Evolutionary conservation across 371 early-diverging fungal species (phyloP).

Genomic region (Catenaria anguillulae): DNA sequence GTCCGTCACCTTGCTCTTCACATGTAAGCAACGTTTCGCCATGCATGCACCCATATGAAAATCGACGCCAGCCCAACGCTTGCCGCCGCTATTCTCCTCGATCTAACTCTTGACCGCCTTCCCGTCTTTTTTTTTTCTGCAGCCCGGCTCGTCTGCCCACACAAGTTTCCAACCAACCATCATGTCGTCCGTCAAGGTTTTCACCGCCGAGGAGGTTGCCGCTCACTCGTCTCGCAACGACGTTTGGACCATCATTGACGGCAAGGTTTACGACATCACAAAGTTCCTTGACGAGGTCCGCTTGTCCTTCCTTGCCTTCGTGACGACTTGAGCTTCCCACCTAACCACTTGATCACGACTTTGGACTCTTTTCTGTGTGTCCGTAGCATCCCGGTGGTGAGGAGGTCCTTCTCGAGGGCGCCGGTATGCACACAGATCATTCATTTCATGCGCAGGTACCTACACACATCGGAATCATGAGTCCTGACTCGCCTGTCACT

Average conservation of each 20-base stretch:
- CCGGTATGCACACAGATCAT: slow-evolving; percentile 14
- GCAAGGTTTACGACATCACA: slow-evolving; percentile 71
- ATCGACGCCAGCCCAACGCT: too few relatives aligned
- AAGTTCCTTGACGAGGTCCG: slow-evolving; percentile 55
- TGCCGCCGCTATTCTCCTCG: too few relatives aligned
- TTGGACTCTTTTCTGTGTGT: neutral
- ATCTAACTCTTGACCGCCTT: too few relatives aligned
- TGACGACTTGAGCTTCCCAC: too few relatives aligned
- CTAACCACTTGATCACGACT: too few relatives aligned
- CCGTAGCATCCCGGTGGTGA: slow-evolving; percentile 16
- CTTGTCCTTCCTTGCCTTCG: neutral
- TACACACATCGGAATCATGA: neutral
- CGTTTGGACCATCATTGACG: slow-evolving; percentile 56
- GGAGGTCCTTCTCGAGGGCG: slow-evolving; percentile 31
- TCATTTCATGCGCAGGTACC: neutral
- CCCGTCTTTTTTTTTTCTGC: too few relatives aligned
- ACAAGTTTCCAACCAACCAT: too few relatives aligned
- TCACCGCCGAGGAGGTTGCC: slow-evolving; percentile 41
- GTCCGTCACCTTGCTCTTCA: too few relatives aligned
- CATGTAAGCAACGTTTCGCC: too few relatives aligned
- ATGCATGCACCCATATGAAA: too few relatives aligned
- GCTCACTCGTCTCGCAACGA: slow-evolving; percentile 36
- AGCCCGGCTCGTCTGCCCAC: too few relatives aligned
- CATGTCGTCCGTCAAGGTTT: slow-evolving; percentile 18
- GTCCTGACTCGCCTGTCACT: too few relatives aligned